These are phyloP conservation scores for Podaxis sp. DNA, from an alignment of 768 basidiomycete species.

Conservation along the genomic window DNA sequence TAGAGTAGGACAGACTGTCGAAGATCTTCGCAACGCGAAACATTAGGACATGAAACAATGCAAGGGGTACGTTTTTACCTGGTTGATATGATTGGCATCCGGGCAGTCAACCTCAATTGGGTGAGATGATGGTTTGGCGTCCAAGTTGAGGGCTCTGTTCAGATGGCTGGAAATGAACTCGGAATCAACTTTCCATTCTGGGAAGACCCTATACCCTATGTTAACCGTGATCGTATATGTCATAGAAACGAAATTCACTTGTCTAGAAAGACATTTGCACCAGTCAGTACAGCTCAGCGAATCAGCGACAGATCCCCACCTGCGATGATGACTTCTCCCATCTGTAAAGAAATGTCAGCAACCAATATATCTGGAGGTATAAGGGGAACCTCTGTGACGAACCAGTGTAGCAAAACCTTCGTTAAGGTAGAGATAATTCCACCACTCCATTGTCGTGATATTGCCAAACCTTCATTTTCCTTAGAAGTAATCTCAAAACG, in stretches of 20 bases:
- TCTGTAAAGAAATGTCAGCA: constrained; percentile 30
- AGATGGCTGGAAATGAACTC: constrained; percentile 79
- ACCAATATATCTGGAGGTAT: background rate
- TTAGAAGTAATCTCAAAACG: background rate
- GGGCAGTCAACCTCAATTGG: constrained; percentile 90
- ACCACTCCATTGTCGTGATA: constrained; percentile 93
- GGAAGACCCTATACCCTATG: constrained; percentile 49
- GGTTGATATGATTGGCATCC: constrained; percentile 81
- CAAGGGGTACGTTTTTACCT: constrained; percentile 31
- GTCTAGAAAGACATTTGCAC: constrained; percentile 30
- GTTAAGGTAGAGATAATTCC: constrained; percentile 80
- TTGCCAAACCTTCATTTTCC: constrained; percentile 71
- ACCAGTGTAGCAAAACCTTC: constrained; percentile 89
- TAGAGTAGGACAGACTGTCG: constrained; percentile 83
- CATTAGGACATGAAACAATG: background rate
- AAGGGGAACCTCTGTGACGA: constrained; percentile 18
- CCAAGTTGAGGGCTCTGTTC: constrained; percentile 72
- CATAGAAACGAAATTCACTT: constrained; percentile 34
- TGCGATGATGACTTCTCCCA: constrained; percentile 85
- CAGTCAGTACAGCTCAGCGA: background rate
- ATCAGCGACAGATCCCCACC: constrained; percentile 37
- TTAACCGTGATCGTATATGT: background rate
- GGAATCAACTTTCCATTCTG: constrained; percentile 82
- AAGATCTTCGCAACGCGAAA: constrained; percentile 59
- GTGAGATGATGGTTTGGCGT: constrained; percentile 84